These are phyloP conservation scores for Emergomyces orientalis DNA, from an alignment of 2,329 filamentous ascomycete species.

Conservation along the genomic window DNA sequence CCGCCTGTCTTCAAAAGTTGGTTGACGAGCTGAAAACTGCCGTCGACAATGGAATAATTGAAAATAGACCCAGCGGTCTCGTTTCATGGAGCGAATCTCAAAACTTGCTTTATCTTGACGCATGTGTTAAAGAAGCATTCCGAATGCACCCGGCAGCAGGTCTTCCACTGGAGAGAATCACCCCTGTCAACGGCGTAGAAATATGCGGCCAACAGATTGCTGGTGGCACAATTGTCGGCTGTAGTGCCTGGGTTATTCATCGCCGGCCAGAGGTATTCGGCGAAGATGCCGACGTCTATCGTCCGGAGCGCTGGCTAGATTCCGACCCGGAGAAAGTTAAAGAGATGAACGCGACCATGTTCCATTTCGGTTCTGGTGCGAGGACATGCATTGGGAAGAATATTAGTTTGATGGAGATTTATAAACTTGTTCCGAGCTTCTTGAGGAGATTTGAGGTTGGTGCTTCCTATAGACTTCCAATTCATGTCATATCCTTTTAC, in stretches of 20 bases:
- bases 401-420: constrained; percentile 21
- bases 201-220: constrained; percentile 55
- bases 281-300: constrained; percentile 51
- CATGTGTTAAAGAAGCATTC: constrained; percentile 69
- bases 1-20: constrained; percentile 23
- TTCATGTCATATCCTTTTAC: not conserved
- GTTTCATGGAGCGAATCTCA: constrained; percentile 63
- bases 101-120: constrained; percentile 65
- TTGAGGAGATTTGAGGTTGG: constrained; percentile 40
- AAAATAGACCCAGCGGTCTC: constrained; percentile 41
- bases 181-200: constrained; percentile 54
- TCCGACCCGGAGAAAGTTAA: constrained; percentile 29
- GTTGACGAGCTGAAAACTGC: constrained; percentile 55
- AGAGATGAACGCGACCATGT: constrained; percentile 46
- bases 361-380: constrained; percentile 47
- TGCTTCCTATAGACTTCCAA: not conserved
- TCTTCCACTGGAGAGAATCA: constrained; percentile 62
- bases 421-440: constrained; percentile 28
- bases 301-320: constrained; percentile 42
- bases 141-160: constrained; percentile 66
- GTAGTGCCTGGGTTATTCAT: constrained; percentile 67
- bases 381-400: constrained; percentile 43
- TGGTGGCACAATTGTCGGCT: constrained; percentile 65
- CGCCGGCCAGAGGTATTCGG: constrained; percentile 60
- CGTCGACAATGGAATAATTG: constrained; percentile 41